Conservation (phyloP, 2,329 filamentous ascomycete genomes). For the Spiromastix sp. region DNA sequence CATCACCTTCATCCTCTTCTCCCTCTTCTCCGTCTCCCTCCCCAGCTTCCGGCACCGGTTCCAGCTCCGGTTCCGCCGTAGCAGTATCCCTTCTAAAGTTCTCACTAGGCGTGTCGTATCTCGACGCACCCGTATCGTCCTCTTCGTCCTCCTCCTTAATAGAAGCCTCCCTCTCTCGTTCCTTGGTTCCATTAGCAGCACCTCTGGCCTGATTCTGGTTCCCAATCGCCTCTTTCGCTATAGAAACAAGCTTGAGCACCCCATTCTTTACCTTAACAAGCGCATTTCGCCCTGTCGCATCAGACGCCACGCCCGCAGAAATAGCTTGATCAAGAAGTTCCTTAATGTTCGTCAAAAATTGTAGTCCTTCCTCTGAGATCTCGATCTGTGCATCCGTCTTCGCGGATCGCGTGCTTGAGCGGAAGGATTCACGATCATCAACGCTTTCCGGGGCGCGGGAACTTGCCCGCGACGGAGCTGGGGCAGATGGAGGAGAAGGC, state of each 20-base stretch:
- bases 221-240: not conserved
- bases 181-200: not conserved
- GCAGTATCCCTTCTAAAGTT: no score
- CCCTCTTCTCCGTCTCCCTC: conserved; percentile 1
- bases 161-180: not conserved
- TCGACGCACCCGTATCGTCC: not conserved
- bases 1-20: conserved; percentile 10
- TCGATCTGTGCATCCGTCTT: conserved; percentile 28
- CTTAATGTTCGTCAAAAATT: conserved; percentile 43
- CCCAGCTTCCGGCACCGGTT: no score
- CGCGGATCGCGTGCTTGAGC: conserved; percentile 35
- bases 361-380: conserved; percentile 41
- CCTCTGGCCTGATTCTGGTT: not conserved
- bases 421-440: conserved; percentile 47
- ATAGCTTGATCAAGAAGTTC: conserved; percentile 50
- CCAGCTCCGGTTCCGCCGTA: no score
- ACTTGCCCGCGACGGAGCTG: conserved; percentile 38
- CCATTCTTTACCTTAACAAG: conserved; percentile 37
- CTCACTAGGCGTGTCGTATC: not conserved
- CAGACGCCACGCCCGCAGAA: conserved; percentile 32
- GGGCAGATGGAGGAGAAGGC: conserved; percentile 51
- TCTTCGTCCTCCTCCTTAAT: conserved; percentile 4
- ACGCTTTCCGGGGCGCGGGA: conserved; percentile 46
- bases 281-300: conserved; percentile 34
- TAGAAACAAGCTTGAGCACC: conserved; percentile 30